These are phyloP conservation scores for Acaromyces ingoldii DNA, from an alignment of 1,284 basidiomycete genomes.

Conservation along the genomic window DNA sequence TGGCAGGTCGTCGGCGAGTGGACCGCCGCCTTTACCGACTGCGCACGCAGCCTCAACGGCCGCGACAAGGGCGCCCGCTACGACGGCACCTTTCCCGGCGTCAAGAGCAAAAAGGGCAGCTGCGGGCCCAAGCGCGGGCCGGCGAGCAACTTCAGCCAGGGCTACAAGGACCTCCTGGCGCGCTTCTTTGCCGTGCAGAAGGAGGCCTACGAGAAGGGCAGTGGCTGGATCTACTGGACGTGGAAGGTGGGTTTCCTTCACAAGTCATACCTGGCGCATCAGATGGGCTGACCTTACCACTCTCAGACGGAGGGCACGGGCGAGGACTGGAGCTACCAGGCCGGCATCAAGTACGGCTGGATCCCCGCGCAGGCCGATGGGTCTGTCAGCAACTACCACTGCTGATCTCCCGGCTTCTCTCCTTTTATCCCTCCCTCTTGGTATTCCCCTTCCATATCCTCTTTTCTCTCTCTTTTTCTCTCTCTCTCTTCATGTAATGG, in stretches of 20 bases:
- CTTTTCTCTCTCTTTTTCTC: too few species aligned
- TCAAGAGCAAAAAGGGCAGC: constrained; percentile 24
- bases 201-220: constrained; percentile 47
- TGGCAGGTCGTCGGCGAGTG: constrained; percentile 48
- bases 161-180: constrained; percentile 76
- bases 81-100: constrained; percentile 63
- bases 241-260: constrained; percentile 74
- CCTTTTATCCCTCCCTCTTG: too few species aligned
- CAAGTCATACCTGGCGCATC: too few species aligned
- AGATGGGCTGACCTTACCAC: too few species aligned
- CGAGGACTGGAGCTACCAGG: constrained; percentile 48
- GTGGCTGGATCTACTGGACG: constrained; percentile 78
- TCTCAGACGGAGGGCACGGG: constrained; percentile 15
- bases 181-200: constrained; percentile 76
- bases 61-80: constrained; percentile 65
- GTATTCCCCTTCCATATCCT: too few species aligned
- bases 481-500: too few species aligned
- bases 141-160: constrained; percentile 65
- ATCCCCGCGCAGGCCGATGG: too few species aligned
- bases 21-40: constrained; percentile 67
- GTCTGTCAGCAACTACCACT: too few species aligned
- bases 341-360: constrained; percentile 46
- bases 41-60: constrained; percentile 64
- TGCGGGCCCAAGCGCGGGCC: constrained; percentile 70
- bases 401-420: too few species aligned